Conservation (phyloP, 768 basidiomycete genomes). For the Leccinum truebloodii region DNA sequence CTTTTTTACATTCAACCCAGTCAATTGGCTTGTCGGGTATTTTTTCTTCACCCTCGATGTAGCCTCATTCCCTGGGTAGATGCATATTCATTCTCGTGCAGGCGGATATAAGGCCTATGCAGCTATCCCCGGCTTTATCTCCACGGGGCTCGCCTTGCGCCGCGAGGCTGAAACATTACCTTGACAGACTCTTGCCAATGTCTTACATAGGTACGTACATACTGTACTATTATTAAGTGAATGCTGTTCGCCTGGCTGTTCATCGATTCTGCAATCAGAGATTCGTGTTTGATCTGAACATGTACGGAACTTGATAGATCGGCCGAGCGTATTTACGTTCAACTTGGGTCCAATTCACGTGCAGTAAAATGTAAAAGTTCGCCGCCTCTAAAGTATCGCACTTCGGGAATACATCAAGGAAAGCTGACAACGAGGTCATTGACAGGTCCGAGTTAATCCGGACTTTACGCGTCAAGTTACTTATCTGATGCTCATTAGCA, state of each 20-base stretch:
- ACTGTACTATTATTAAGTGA: neutral
- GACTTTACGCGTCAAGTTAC: no score
- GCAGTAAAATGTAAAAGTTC: neutral
- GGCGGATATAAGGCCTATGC: neutral
- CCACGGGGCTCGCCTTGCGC: neutral
- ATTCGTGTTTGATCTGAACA: neutral
- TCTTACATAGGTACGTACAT: constrained; percentile 13
- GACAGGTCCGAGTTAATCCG: neutral
- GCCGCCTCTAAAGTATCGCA: neutral
- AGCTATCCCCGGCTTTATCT: constrained; percentile 1
- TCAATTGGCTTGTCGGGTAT: constrained; percentile 31
- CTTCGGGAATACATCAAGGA: neutral
- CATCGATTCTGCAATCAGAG: neutral
- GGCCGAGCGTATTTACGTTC: neutral
- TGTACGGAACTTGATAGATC: neutral
- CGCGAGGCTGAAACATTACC: constrained; percentile 14
- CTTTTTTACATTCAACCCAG: constrained; percentile 18
- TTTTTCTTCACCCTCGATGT: constrained; percentile 11
- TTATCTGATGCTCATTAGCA: neutral
- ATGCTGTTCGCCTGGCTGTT: neutral
- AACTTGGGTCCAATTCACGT: neutral
- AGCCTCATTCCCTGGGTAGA: constrained; percentile 40
- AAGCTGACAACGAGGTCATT: neutral
- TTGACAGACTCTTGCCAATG: neutral
- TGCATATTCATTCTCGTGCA: constrained; percentile 13